Evolutionary conservation across 1,284 basidiomycete genomes (phyloP), one percentile per base, ranked within the genome.

Genomic region (Leccinum solheimii): DNA sequence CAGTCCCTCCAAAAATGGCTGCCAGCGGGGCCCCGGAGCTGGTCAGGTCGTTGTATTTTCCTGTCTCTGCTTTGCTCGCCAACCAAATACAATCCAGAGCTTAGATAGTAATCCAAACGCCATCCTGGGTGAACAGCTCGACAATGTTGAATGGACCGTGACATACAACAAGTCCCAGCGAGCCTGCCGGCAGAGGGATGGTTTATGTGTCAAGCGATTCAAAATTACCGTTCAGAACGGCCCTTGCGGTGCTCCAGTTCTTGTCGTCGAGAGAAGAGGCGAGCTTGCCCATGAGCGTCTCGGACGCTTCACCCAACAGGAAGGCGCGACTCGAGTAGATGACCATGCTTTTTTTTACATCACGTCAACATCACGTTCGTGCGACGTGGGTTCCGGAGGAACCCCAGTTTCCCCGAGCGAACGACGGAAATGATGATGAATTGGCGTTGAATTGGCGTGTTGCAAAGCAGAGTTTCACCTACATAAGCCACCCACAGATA

Each of bases 331-430:
- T 83, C 5, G 83, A 79, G 59, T 79, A 79, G 65, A 89, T 79
- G 60, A 79, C 75, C 84, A 89, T 85, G 45, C 79, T 30, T 77
- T 48, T 72, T 68, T 72, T 83, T 85, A 73, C 84, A 87, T 16
- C 87, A 79, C 1, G 83, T 83, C 52, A 91, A 75, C 86, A 90
- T 88, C 45, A 91, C 88, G 72, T 90, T 90, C 16, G 82, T 81
- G 2, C 88, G 81, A 6, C 81, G 74, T 13, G 69, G 19, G 55
- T 80, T 81, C 5, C 59, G 66, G 14, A 87, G 69, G 66, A 88
- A 88, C 2, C 86, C 85, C 1, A 80, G 69, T 9, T 62, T 68
- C 1, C 66, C 62, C 0, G 84, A 78, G 10, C 85, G 77, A 3
- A 86, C 83, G 13, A 85, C 63, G 4, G 85, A 90, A 38, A 91